These are phyloP conservation scores for bread wheat (Triticum aestivum) DNA, from an alignment of 176 grass and related monocot genomes.

Conservation along the genomic window DNA sequence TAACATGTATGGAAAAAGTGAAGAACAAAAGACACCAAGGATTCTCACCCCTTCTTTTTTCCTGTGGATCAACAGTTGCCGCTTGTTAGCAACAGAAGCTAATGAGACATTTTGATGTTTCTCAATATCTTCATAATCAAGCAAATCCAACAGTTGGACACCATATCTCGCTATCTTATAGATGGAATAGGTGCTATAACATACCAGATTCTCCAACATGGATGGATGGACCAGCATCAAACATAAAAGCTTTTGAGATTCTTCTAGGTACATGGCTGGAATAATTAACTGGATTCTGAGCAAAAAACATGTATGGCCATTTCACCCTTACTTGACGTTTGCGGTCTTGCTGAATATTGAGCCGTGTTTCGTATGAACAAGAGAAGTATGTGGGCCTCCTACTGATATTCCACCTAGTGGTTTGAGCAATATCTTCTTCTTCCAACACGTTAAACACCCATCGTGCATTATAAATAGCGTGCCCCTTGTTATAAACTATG, in stretches of 20 bases:
- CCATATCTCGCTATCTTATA: neutral
- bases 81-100: neutral
- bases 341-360: neutral
- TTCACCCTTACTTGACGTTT: constrained; percentile 2
- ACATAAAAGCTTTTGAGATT: neutral
- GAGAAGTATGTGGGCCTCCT: neutral
- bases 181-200: neutral
- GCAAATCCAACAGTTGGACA: constrained; percentile 13
- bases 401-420: constrained; percentile 27
- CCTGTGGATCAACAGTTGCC: neutral
- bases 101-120: neutral
- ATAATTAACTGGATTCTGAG: neutral
- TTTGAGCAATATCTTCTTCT: neutral
- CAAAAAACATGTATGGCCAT: neutral
- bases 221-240: neutral
- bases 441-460: neutral
- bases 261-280: neutral
- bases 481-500: neutral
- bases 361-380: neutral
- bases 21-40: neutral
- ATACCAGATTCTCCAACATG: neutral
- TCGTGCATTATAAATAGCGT: constrained; percentile 30
- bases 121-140: neutral
- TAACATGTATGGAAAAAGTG: neutral
- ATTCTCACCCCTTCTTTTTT: neutral